These are phyloP conservation scores for Oryza officinalis DNA, from an alignment of 176 grass and related monocot genomes.

Conservation along the genomic window DNA sequence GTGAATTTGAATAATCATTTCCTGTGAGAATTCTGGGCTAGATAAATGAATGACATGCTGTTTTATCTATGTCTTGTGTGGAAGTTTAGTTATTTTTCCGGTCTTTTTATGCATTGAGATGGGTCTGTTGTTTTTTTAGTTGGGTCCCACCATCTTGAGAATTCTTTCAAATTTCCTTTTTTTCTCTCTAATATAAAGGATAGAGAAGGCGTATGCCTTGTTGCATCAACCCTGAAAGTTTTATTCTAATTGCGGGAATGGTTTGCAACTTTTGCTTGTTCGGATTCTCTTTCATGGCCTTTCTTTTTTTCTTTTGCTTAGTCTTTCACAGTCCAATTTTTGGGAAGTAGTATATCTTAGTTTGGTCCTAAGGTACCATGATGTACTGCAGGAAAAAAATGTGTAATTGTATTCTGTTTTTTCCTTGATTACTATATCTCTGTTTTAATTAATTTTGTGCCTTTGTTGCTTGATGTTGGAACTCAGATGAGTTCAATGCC, in stretches of 20 bases:
- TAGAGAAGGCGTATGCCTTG: neutral
- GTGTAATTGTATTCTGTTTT: neutral
- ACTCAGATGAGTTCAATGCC: neutral
- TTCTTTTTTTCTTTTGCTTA: neutral
- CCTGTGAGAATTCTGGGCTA: neutral
- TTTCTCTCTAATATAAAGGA: neutral
- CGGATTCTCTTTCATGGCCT: neutral
- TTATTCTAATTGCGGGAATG: neutral
- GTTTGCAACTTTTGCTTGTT: neutral
- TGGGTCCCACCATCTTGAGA: neutral
- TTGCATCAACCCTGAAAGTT: neutral
- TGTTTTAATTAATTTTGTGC: neutral
- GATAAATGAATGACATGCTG: neutral
- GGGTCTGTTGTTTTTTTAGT: neutral
- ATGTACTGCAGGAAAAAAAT: neutral
- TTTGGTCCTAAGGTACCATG: neutral
- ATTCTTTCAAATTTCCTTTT: neutral
- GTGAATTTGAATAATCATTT: conserved; percentile 1
- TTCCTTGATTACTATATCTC: neutral
- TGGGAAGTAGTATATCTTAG: neutral
- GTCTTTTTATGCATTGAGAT: neutral
- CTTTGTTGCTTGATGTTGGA: neutral
- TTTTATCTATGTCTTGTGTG: neutral
- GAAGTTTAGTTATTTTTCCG: neutral
- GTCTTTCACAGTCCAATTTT: neutral